phyloP scores from a whole-genome alignment of 1,284 basidiomycete genomes.

The Apiotrichum mycotoxinovorans region DNA sequence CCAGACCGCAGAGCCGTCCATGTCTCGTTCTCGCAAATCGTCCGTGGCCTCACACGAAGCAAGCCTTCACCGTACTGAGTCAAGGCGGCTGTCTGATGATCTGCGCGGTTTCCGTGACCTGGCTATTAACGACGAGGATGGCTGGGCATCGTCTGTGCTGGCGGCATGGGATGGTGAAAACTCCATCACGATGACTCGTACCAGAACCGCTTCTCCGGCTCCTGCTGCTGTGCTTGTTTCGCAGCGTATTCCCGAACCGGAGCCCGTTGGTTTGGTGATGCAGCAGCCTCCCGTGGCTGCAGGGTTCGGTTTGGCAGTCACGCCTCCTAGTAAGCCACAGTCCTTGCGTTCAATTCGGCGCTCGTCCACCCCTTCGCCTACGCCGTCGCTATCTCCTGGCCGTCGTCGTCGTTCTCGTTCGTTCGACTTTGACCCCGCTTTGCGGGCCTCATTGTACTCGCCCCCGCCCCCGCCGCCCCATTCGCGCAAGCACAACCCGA shows the following conservation, averaged over 20 bases:
- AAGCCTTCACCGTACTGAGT: background rate
- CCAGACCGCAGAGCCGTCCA: background rate
- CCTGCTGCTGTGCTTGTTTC: background rate
- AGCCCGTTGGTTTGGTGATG: background rate
- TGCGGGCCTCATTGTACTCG: conserved; percentile 12
- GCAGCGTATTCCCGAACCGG: background rate
- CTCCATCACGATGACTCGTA: background rate
- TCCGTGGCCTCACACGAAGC: background rate
- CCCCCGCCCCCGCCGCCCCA: conserved; percentile 14
- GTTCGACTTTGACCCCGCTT: conserved; percentile 8
- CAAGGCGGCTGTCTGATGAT: conserved; percentile 35
- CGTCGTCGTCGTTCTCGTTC: conserved; percentile 6
- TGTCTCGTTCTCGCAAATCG: background rate
- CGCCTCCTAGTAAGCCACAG: background rate
- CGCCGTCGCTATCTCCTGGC: background rate
- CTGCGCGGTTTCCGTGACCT: conserved; percentile 33
- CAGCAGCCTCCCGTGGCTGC: background rate
- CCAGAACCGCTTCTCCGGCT: background rate
- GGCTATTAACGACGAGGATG: conserved; percentile 23
- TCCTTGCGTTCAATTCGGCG: background rate
- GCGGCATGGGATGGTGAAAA: conserved; percentile 17
- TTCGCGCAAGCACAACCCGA: background rate
- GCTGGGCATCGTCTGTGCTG: conserved; percentile 37
- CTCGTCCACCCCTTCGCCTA: background rate
- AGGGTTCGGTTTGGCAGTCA: background rate